A percentile compares a stretch with the other conserved stretches of the same genome.
phyloP scores from a whole-genome alignment of 192 early-diverging fungal genomes.

The Pilaira anomala region DNA sequence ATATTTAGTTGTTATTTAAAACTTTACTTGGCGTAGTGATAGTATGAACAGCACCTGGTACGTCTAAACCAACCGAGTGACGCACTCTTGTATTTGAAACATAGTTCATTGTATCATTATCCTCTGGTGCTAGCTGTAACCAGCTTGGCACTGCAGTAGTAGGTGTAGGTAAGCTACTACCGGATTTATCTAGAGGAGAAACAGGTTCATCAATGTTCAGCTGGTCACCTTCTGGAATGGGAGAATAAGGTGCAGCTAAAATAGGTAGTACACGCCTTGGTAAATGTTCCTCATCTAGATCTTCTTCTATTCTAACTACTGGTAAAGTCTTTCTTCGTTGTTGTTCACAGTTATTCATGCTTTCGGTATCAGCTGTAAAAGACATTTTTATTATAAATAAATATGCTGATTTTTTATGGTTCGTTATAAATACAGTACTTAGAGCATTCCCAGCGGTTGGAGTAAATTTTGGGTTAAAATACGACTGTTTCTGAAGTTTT shows the following conservation, averaged over 20 bases:
- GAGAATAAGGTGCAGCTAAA: slow-evolving; percentile 9
- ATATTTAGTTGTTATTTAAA: no score
- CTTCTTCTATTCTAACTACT: slow-evolving; percentile 9
- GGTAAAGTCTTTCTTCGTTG: slow-evolving; percentile 5
- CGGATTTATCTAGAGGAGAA: no score
- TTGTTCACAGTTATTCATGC: no score
- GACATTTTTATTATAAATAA: no score
- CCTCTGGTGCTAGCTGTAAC: background rate
- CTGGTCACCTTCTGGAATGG: slow-evolving; percentile 1
- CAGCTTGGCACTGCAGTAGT: background rate
- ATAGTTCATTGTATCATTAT: background rate
- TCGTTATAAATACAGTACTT: no score
- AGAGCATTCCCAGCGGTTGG: no score
- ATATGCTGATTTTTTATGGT: no score
- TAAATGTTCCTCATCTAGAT: slow-evolving; percentile 5
- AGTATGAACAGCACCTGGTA: slow-evolving; percentile 51
- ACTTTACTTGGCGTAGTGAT: slow-evolving; percentile 41
- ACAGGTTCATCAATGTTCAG: background rate
- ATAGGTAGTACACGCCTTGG: slow-evolving; percentile 10
- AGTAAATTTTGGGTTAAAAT: no score
- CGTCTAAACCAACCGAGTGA: slow-evolving; percentile 39
- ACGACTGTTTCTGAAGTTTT: no score
- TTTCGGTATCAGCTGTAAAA: no score
- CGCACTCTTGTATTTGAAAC: slow-evolving; percentile 1
- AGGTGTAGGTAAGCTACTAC: background rate